Base-by-base conservation (phyloP, 2,329 filamentous ascomycete genomes). In the Balansia obtecta region DNA sequence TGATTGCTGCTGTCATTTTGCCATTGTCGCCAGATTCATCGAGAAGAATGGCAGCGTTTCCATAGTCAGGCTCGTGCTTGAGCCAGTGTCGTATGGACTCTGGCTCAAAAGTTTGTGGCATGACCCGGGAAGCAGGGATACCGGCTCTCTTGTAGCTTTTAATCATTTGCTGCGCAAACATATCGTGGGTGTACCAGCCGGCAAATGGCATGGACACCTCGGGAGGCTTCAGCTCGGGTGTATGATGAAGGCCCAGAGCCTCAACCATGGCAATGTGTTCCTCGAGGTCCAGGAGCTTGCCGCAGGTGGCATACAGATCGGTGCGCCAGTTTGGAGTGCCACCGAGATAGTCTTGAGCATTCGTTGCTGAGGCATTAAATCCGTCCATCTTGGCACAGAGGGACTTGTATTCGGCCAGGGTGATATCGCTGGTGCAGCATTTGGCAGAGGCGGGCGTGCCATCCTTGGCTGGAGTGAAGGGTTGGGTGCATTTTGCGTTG, bases 371-470 rank as follows among this genome's bases (percentile, higher is more conserved):
- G 55, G 71, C 63, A 58, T 83, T 80, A 60, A 67, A 76, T 46
- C 76, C 76, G 59, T 87, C 83, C 80, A 85, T 85, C 67, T 85
- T 86, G 59, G 75, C 76, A 66, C 83, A 87, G 5, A 87, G 75
- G 5, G 73, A 70, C 64, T 80, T 78, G 71, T 79, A 86, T 65
- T 87, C 84, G 44, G 71, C 71, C 37, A 83, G 67, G 1, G 83
- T 86, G 59, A 87, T 77, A 60, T 87, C 84, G 57, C 75, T 80
- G 2, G 83, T 86, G 71, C 83, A 87, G 71, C 83, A 87, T 56
- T 77, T 77, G 12, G 82, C 83, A 15, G 68, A 71, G 1, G 83
- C 83, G 1, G 69, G 59, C 50, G 57, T 59, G 48, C 73, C 76
- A 54, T 71, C 66, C 15, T 63, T 63, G 4, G 78, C 74, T 0